These are phyloP conservation scores for Novymonas esmeraldas DNA, from an alignment of 208 protist species.

Conservation along the genomic window DNA sequence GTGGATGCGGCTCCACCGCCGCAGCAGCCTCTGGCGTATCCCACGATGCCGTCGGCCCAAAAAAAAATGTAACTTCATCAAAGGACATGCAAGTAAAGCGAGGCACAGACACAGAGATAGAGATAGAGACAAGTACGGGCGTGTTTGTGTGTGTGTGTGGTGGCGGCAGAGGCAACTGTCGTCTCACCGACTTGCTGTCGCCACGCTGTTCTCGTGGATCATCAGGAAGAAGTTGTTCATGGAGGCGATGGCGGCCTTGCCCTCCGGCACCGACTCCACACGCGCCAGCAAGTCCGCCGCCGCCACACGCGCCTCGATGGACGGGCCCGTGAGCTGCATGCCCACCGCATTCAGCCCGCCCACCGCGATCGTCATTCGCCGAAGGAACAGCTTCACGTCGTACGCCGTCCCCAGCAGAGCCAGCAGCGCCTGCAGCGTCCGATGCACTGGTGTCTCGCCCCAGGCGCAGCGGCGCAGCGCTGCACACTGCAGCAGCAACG, in stretches of 20 bases:
- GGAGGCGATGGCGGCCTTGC: conserved; percentile 53
- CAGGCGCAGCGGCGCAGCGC: conserved; percentile 52
- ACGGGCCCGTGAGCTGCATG: conserved; percentile 65
- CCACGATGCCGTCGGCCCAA: neutral
- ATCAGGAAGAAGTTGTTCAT: conserved; percentile 78
- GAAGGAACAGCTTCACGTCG: conserved; percentile 61
- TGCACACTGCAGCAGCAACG: conserved; percentile 45
- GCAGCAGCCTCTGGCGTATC: neutral
- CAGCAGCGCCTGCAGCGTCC: conserved; percentile 47
- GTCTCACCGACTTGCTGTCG: conserved; percentile 2
- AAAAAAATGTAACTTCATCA: neutral
- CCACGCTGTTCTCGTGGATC: conserved; percentile 53
- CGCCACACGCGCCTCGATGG: conserved; percentile 32
- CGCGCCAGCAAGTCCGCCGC: conserved; percentile 47
- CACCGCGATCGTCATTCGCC: conserved; percentile 65
- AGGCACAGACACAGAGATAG: neutral
- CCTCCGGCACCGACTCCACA: conserved; percentile 50
- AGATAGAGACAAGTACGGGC: neutral
- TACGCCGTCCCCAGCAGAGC: conserved; percentile 32
- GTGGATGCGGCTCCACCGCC: too few species aligned
- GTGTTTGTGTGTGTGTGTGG: conserved; percentile 4
- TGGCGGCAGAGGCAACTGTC: neutral
- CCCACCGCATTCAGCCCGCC: conserved; percentile 66
- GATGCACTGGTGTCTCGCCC: conserved; percentile 41
- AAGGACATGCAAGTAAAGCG: conserved; percentile 2